Percentiles rank a stretch among this genome's conserved stretches.
Conservation (phyloP, 352 stramenopile species). For the Thraustochytrium striatum region DNA sequence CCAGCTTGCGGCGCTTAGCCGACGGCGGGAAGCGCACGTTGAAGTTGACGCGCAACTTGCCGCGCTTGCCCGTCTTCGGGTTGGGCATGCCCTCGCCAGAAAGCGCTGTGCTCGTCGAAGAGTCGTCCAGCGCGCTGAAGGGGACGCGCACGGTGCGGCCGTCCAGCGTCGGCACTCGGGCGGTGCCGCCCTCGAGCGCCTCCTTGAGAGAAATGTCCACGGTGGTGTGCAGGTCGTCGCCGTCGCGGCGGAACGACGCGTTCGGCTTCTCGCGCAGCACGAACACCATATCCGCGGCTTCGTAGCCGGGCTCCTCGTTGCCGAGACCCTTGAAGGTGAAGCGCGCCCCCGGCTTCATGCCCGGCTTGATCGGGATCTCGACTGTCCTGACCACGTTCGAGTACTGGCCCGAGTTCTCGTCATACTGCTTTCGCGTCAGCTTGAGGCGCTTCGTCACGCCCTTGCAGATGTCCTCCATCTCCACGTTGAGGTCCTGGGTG, state of each 20-base stretch:
- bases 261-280: conserved; percentile 62
- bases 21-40: conserved; percentile 19
- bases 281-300: conserved; percentile 67
- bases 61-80: conserved; percentile 4
- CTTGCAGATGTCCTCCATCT: conserved; percentile 83
- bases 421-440: conserved; percentile 71
- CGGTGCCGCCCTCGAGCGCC: conserved; percentile 58
- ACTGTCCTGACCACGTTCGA: conserved; percentile 71
- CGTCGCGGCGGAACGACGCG: conserved; percentile 57
- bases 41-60: conserved; percentile 3
- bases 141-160: conserved; percentile 50
- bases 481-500: conserved; percentile 65
- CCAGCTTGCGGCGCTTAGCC: background rate
- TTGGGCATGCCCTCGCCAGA: conserved; percentile 11
- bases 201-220: conserved; percentile 60
- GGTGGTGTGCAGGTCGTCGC: conserved; percentile 61
- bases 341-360: conserved; percentile 85
- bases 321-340: conserved; percentile 66
- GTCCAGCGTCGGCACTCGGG: conserved; percentile 59
- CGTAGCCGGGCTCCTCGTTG: conserved; percentile 61
- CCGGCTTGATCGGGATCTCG: conserved; percentile 80
- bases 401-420: conserved; percentile 46
- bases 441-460: conserved; percentile 75
- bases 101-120: background rate
- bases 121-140: conserved; percentile 26